phyloP scores from a whole-genome alignment of 2,329 filamentous ascomycete species.

The Nannizziopsis arthrosporioides region DNA sequence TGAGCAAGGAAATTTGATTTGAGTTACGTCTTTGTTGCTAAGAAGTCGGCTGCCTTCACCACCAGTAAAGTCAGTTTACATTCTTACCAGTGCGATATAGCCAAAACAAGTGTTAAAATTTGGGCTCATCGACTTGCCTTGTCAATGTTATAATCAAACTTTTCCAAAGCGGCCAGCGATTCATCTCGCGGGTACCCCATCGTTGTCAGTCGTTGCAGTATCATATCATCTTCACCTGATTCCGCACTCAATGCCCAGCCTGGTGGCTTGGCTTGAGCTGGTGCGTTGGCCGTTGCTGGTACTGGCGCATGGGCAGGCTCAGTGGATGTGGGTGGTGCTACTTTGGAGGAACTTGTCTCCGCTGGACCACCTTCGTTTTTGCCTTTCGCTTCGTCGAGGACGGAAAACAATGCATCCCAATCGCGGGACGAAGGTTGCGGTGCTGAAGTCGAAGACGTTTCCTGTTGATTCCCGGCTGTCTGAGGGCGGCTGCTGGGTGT shows the following conservation, averaged over 20 bases:
- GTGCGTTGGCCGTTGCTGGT: constrained; percentile 15
- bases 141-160: constrained; percentile 91
- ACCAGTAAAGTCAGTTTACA: neutral
- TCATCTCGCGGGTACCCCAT: constrained; percentile 76
- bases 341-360: constrained; percentile 18
- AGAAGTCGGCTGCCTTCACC: constrained; percentile 29
- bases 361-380: constrained; percentile 17
- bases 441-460: constrained; percentile 16
- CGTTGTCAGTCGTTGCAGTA: constrained; percentile 73
- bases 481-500: constrained; percentile 21
- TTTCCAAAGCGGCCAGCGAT: constrained; percentile 71
- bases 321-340: constrained; percentile 11
- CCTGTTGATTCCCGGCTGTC: neutral
- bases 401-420: constrained; percentile 90
- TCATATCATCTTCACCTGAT: constrained; percentile 78
- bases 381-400: constrained; percentile 49
- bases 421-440: constrained; percentile 49
- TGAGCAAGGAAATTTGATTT: too few species aligned
- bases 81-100: neutral
- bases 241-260: constrained; percentile 61
- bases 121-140: constrained; percentile 50
- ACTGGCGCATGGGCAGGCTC: constrained; percentile 6
- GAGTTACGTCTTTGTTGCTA: constrained; percentile 32
- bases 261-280: constrained; percentile 26
- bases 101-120: neutral